Evolutionary conservation across 2,329 filamentous ascomycete genomes (phyloP), one percentile per base, ranked within the genome.

Genomic region (Curvularia spicifera): DNA sequence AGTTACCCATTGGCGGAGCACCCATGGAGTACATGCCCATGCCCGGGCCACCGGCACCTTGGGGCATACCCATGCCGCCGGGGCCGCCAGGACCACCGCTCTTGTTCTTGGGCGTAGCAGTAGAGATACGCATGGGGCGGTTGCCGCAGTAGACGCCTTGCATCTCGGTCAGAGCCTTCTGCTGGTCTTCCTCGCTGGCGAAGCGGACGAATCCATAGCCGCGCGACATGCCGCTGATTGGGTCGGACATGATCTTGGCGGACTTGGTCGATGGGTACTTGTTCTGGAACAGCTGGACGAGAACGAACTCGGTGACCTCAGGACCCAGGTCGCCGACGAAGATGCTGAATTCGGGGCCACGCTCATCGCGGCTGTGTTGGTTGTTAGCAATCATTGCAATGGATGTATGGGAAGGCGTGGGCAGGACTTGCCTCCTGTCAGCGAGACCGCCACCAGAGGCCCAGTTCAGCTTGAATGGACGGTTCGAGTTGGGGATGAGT

Each of bases 221-320:
- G 64, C 95, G 93, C 64, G 93, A 97, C 86, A 98, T 94, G 70
- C 95, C 95, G 64, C 91, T 96, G 80, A 98, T 95, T 61, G 95
- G 94, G 74, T 99, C 95, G 60, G 94, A 97, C 95, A 99, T 99
- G 80, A 99, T 99, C 86, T 99, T 99, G 74, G 95, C 95, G 37
- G 93, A 97, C 84, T 98, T 98, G 91, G 94, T 98, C 8, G 93
- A 96, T 0, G 91, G 90, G 84, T 96, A 99, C 61, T 94, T 92
- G 74, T 89, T 90, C 82, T 98, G 94, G 86, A 99, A 99, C 50
- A 99, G 89, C 26, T 93, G 96, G 53, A 98, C 94, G 59, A 99
- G 84, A 57, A 98, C 94, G 74, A 96, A 98, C 82, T 99, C 95
- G 79, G 97, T 99, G 70, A 99, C 95, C 80, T 99, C 95, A 7